Evolutionary conservation across 345 rosid genomes (phyloP), one percentile per base, ranked within the genome.

Genomic region (Euclidium syriacum): DNA sequence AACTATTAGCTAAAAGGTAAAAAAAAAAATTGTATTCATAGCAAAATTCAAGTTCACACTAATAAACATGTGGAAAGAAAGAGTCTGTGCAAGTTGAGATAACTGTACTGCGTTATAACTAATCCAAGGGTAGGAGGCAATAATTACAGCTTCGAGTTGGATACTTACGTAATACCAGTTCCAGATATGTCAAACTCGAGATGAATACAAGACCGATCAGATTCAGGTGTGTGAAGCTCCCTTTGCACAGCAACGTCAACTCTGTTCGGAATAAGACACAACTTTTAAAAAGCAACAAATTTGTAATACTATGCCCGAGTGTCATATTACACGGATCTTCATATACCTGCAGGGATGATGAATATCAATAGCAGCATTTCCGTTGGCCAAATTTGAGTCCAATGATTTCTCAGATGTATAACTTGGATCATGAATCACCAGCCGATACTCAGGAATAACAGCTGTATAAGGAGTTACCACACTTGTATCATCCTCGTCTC

Each of bases 131-230:
- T 7, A 22, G 18, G n/a, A 54, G 22, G 15, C 8, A 39, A 20
- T 11, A 32, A 17, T 15, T 10, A 38, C 47, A 41, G 4, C 27
- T 43, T 35, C 62, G 43, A 20, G 14, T 9, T 55, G 38, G 36
- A 62, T 25, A 72, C 95, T 82, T 81, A 89, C 96, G 32, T 73
- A 38, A 92, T 75, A 39, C 89, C 76, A 62, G 91, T 85, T 66
- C 82, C 85, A 23, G 88, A 70, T 54, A 82, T 75, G 73, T 89
- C 95, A 64, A 92, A 92, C 77, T 92, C 98, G 72, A 92, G 68
- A 82, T 92, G 98, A 44, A 85, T 87, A 78, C 98, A 92, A 27
- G 96, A 92, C 33, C 96, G 85, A 50, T 92, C 94, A 53, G 98
- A 92, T 70, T 72, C 94, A 34, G 88, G 79, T 74, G 73, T 85